Evolutionary conservation across 768 basidiomycete genomes (phyloP).

Genomic region (Xerocomellus chrysenteron): DNA sequence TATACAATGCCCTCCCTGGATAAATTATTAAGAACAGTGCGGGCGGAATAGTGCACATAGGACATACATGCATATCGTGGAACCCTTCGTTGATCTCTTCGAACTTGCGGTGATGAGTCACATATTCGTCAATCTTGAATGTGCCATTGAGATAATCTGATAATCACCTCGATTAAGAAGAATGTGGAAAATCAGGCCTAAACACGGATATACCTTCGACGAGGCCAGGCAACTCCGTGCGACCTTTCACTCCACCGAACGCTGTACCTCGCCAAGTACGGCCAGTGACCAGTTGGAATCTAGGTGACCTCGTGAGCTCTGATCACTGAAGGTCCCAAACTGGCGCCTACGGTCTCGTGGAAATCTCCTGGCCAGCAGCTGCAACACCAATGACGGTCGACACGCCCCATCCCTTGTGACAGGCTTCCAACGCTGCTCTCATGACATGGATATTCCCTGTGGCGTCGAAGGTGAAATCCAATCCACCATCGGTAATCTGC

Average conservation of each 20-base stretch:
- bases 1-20: slow-evolving; percentile 77
- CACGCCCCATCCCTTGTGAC: slow-evolving; percentile 99
- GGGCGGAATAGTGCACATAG: not conserved
- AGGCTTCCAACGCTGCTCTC: slow-evolving; percentile 95
- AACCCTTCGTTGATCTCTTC: slow-evolving; percentile 85
- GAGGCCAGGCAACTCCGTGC: slow-evolving; percentile 91
- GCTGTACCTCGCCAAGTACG: slow-evolving; percentile 94
- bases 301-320: slow-evolving; percentile 17
- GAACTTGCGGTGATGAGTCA: slow-evolving; percentile 80
- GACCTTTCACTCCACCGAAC: slow-evolving; percentile 97
- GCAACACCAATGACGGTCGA: slow-evolving; percentile 96
- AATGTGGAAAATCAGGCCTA: not conserved
- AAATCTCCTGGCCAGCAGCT: slow-evolving; percentile 93
- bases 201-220: slow-evolving; percentile 65
- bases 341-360: slow-evolving; percentile 73
- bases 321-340: not conserved
- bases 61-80: slow-evolving; percentile 93
- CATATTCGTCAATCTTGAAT: slow-evolving; percentile 93
- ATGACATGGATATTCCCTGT: slow-evolving; percentile 96
- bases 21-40: slow-evolving; percentile 2
- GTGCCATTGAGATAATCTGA: slow-evolving; percentile 79
- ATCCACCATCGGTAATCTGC: slow-evolving; percentile 92
- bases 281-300: slow-evolving; percentile 75
- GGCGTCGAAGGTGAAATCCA: slow-evolving; percentile 96
- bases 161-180: slow-evolving; percentile 1